Evolutionary conservation across 2,329 filamentous ascomycete genomes (phyloP), one percentile per base, ranked within the genome.

Genomic region (Alternaria triticina): DNA sequence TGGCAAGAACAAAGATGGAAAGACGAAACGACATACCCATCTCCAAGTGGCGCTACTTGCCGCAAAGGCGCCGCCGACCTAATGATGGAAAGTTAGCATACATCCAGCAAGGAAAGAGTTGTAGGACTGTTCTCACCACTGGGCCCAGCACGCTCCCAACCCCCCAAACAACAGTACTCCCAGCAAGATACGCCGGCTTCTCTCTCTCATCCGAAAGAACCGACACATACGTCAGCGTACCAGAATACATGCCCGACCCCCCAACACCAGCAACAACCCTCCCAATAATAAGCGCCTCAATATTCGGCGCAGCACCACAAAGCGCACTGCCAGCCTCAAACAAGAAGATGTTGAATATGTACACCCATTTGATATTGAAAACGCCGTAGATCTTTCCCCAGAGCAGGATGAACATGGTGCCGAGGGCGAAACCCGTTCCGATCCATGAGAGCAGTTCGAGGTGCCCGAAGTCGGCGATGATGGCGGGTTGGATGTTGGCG

Each of bases 361-460:
- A 71, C 45, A 69, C 60, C 76, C 76, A 82, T 68, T 86, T 86
- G 5, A 78, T 75, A 50, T 85, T 77, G 70, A 85, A 86, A 2
- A 77, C 73, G 1, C 72, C 77, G 56, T 82, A 85, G 0, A 78
- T 54, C n/a, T 80, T 80, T 1, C 79, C 79, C 64, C 58, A 68
- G 3, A 64, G 51, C 0, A 57, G 23, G 44, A 71, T 69, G 4
- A 65, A 60, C 25, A 67, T 59, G 7, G 57, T 74, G 8, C 65
- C 71, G 7, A 78, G 63, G 3, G 72, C 65, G 57, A 80, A 80
- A 7, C 72, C 77, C 17, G 72, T 68, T 0, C 67, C 69, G 1
- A 77, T 58, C 75, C 75, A 77, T 4, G 59, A 28, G 0, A 77
- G 57, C 6, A 76, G 60, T 10, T 67, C 61, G 69, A 78, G 64